phyloP scores from a whole-genome alignment of 1,284 basidiomycete genomes.

The Cystobasidium sp. region DNA sequence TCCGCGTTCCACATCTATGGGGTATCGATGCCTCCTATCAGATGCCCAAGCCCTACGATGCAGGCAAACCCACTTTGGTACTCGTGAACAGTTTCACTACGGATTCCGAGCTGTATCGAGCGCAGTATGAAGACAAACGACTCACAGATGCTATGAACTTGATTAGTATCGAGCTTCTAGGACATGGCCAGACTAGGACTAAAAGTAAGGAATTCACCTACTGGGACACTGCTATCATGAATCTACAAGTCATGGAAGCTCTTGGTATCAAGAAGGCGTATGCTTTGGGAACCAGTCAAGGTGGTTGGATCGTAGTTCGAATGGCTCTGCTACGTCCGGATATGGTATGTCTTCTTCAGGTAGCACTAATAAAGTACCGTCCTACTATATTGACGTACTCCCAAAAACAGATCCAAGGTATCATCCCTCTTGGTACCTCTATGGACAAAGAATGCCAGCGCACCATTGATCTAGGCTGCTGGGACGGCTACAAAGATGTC shows the following conservation, averaged over 20 bases:
- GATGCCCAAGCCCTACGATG: slow-evolving; percentile 24
- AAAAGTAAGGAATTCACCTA: slow-evolving; percentile 32
- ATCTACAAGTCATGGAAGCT: slow-evolving; percentile 30
- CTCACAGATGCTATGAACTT: slow-evolving; percentile 31
- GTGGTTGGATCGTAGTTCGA: slow-evolving; percentile 35
- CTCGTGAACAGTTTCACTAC: slow-evolving; percentile 35
- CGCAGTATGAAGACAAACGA: slow-evolving; percentile 22
- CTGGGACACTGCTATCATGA: slow-evolving; percentile 42
- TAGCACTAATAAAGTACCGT: not conserved
- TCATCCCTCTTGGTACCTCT: slow-evolving; percentile 39
- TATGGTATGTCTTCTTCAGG: not conserved
- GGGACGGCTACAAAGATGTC: slow-evolving; percentile 33
- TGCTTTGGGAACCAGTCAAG: slow-evolving; percentile 31
- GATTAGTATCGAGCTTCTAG: slow-evolving; percentile 29
- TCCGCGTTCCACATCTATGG: slow-evolving; percentile 24
- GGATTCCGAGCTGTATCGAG: slow-evolving; percentile 23
- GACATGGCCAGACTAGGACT: slow-evolving; percentile 34
- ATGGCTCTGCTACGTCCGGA: slow-evolving; percentile 30
- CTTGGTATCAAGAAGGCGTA: slow-evolving; percentile 39
- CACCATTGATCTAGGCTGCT: slow-evolving; percentile 32
- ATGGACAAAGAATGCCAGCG: slow-evolving; percentile 34
- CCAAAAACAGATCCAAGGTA: slow-evolving; percentile 16
- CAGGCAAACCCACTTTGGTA: slow-evolving; percentile 24
- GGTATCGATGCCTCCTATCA: slow-evolving; percentile 39
- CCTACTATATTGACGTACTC: not conserved